Base-by-base conservation (phyloP, 2,329 filamentous ascomycete genomes). In the Calonectria hongkongensis region DNA sequence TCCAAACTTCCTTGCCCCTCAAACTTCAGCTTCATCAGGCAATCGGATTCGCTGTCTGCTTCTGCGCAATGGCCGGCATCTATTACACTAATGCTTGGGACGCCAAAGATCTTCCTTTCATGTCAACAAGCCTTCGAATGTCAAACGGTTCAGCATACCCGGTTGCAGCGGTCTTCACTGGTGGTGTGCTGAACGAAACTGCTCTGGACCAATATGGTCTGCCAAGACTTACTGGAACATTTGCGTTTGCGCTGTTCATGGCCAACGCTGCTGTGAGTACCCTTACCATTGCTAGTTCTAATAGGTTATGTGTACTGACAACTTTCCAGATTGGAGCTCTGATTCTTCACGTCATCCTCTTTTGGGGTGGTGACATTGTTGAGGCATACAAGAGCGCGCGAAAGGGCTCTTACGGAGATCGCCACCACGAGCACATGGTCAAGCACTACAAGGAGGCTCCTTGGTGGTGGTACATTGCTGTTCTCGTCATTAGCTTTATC, bases 231-330 rank as follows among this genome's bases (percentile, higher is more conserved):
- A 85, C 85, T 0, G 89, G 88, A 1, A 85, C 81, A 0, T 90
- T 90, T 74, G 88, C 88, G 0, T 90, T 87, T 54, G 82, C 86
- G 2, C 85, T 91, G 83, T 87, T 91, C 73, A 90, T 90, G 83
- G 88, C 89, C 2, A 90, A 91, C 79, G 87, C 88, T 73, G 88
- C 89, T 39, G 87, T 88, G 82, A 79, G 87, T 85, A 48, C 21
- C 10, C 9, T 1, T 25, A 3, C 10, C 21, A 21, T 21, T 21
- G 21, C 21, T 21, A n/a, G 2, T 2, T 15, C 12, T 9, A 18
- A 2, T 15, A 9, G 6, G 0, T 15, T 15, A 15, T 2, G 5
- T 0, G 36, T 56, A 2, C 13, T 68, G n/a, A 71, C 18, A 2
- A 1, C 28, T 41, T n/a, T 9, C 2, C 71, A 88, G 85, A 91